phyloP scores from a whole-genome alignment of 768 basidiomycete genomes.

The Multifurca ochricompacta region DNA sequence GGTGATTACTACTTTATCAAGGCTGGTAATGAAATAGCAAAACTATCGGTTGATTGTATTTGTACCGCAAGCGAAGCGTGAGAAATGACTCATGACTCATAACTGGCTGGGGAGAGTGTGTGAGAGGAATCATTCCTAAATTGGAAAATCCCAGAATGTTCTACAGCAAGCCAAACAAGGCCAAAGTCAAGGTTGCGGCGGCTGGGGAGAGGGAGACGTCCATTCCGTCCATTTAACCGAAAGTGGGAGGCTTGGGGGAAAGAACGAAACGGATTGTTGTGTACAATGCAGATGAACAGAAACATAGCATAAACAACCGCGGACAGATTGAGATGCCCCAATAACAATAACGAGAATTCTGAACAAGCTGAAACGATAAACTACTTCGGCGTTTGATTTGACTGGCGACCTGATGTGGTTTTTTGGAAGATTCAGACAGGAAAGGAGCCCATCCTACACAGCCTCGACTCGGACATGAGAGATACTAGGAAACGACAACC shows the following conservation, averaged over 20 bases:
- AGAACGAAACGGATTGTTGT: too few relatives aligned
- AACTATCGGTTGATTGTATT: slow-evolving; percentile 37
- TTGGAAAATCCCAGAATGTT: slow-evolving; percentile 8
- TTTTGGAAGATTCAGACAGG: too few relatives aligned
- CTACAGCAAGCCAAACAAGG: background rate
- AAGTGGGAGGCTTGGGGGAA: too few relatives aligned
- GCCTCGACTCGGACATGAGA: background rate
- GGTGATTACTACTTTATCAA: slow-evolving; percentile 60
- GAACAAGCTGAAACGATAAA: background rate
- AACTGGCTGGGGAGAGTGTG: background rate
- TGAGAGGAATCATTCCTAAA: background rate
- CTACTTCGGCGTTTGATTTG: background rate
- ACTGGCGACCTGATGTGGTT: too few relatives aligned
- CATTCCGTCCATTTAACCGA: too few relatives aligned
- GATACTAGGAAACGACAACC: background rate
- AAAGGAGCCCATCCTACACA: background rate
- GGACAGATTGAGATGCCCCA: background rate
- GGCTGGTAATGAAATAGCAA: slow-evolving; percentile 45
- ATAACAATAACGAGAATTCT: background rate
- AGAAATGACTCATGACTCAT: too few relatives aligned
- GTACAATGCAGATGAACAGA: too few relatives aligned
- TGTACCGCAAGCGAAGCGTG: too few relatives aligned
- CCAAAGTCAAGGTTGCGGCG: background rate
- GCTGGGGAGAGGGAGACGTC: background rate
- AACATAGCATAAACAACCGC: too few relatives aligned